These are phyloP conservation scores for Trametes maxima DNA, from an alignment of 768 basidiomycete genomes.

Conservation along the genomic window DNA sequence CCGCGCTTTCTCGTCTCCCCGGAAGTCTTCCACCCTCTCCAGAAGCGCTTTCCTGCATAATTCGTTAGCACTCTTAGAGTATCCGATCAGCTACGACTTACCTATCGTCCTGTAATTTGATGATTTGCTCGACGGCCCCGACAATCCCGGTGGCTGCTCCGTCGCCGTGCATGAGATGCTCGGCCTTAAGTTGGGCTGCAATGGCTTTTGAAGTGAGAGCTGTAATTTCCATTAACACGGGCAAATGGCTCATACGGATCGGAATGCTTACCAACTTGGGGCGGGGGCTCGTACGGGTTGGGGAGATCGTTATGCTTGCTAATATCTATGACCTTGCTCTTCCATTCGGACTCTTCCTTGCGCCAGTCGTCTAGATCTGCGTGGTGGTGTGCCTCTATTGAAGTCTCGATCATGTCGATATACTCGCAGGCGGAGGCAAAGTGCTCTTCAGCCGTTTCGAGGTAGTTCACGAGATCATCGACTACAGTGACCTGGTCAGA, in stretches of 20 bases:
- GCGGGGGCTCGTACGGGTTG: conserved; percentile 2
- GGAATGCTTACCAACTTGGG: neutral
- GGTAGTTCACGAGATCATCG: neutral
- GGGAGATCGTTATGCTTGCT: neutral
- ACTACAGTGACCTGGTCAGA: neutral
- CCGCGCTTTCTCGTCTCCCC: too few relatives aligned
- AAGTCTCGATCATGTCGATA: neutral
- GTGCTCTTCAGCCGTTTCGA: too few relatives aligned
- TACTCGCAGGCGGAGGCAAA: too few relatives aligned
- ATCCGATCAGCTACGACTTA: neutral
- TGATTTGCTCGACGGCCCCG: neutral
- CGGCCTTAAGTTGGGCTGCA: neutral
- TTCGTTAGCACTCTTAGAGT: neutral
- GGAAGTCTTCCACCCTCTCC: neutral
- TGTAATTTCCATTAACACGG: too few relatives aligned
- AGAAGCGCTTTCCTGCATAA: neutral
- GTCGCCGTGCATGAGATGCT: neutral
- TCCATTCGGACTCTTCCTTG: neutral
- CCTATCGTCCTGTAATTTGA: neutral
- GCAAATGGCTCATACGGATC: neutral
- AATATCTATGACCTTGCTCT: neutral
- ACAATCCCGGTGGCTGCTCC: neutral
- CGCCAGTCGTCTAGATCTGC: neutral
- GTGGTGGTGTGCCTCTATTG: neutral
- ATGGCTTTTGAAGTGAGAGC: neutral